Percentiles rank a stretch among this genome's conserved stretches.
Conservation (phyloP, 2,329 filamentous ascomycete species). For the Talaromyces pinophilus region DNA sequence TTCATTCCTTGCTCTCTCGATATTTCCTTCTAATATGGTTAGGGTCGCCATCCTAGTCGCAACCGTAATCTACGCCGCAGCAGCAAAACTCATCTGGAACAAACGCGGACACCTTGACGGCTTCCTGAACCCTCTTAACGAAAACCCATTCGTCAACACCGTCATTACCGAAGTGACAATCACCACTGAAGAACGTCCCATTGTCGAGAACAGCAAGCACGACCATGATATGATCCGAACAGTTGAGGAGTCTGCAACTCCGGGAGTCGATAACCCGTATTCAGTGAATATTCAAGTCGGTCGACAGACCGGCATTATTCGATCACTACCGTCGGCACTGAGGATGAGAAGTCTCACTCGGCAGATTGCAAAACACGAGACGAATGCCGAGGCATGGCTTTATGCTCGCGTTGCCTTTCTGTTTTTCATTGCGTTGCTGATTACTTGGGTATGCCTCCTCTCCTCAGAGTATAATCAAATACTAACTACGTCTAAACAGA, state of each 20-base stretch:
- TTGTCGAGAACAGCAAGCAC: constrained; percentile 10
- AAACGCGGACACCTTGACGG: constrained; percentile 24
- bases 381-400: constrained; percentile 35
- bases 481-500: constrained; percentile 20
- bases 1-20: background rate
- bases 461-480: background rate
- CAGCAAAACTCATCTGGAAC: constrained; percentile 23
- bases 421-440: constrained; percentile 36
- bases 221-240: constrained; percentile 1
- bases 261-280: constrained; percentile 15
- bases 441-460: constrained; percentile 35
- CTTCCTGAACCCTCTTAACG: constrained; percentile 25
- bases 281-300: constrained; percentile 37
- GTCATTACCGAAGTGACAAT: constrained; percentile 23
- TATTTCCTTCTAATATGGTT: no score
- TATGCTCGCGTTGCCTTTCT: constrained; percentile 35
- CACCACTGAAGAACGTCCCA: constrained; percentile 25
- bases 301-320: constrained; percentile 35
- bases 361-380: constrained; percentile 27
- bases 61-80: constrained; percentile 22
- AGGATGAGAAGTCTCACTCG: constrained; percentile 22
- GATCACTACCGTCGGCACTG: constrained; percentile 45
- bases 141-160: constrained; percentile 23
- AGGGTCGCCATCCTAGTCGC: constrained; percentile 30
- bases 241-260: background rate